Base-by-base conservation (phyloP, 192 early-diverging fungal genomes). In the Spizellomyces punctatus region DNA sequence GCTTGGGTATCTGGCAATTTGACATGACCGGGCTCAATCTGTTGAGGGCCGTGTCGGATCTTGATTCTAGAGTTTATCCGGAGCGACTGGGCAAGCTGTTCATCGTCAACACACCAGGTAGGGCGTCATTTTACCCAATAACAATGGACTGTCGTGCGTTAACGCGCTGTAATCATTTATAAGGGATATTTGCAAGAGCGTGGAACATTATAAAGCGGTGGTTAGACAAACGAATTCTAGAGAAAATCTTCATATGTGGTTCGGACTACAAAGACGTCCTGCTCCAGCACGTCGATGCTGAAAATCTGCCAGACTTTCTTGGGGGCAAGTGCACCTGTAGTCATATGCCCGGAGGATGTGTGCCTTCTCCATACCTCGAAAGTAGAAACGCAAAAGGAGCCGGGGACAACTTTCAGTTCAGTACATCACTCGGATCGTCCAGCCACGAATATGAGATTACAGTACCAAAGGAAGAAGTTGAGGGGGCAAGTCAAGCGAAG, bases 211-310 rank as follows among this genome's bases (percentile, higher is more conserved):
- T 79, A 46, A 76, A 65, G n/a, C 57, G 63, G 21, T 79, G 78
- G 78, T 63, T 79, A 8, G 78, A 79, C 74, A 75, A 79, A 54
- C 67, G 73, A 21, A 73, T 76, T 36, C 16, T 79, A 14, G 78
- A 79, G 36, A 79, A 79, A 62, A 75, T 79, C 27, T 70, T 66
- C 22, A 79, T 79, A 22, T 63, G 71, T 58, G 73, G 58, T 14
- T 14, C 55, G 6, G 59, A 79, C 49, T 66, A 63, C 36, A 71
- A 71, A 42, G 73, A 79, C 1, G 78, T 79, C n/a, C 69, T 79
- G 12, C 62, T 79, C 14, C 6, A 66, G 48, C 73, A 79, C 62
- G 68, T 79, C 48, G 78, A 75, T 52, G 63, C 68, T 21, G 73
- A 75, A 19, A 71, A 73, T 55, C 66, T 79, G 10, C 78, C 78